Evolutionary conservation across 139 green algal genomes (phyloP), one percentile per base, ranked within the genome.

Genomic region (Picochlorum sp.): DNA sequence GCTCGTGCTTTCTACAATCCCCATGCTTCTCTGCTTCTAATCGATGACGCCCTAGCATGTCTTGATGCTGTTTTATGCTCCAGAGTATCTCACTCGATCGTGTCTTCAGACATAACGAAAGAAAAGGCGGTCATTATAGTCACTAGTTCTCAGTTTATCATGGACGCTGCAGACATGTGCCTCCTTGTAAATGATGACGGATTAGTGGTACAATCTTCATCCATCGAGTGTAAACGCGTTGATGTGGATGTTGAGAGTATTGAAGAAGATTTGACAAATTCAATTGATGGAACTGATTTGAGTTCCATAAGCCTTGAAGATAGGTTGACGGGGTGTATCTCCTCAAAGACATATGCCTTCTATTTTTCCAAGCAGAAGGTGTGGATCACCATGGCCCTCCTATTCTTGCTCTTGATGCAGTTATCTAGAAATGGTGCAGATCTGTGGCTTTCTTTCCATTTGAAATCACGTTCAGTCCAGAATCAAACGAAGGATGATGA

Each of bases 341-440:
- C 47, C n/a, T 24, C 18, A 8, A 21, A 54, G 16, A 54, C 47
- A 54, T 54, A 54, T 21, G n/a, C 16, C 16, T 54, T 21, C 15
- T 54, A 54, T 54, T 54, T 54, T 26, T 54, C 16, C 47, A 54
- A 21, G 18, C 18, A 21, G 15, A 54, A 54, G 47, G n/a, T 54
- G 11, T 54, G 16, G n/a, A 26, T 54, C n/a, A 9, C n/a, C 11
- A 54, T 54, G 18, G 6, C n/a, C 16, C 16, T 54, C 4, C 11
- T 54, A 54, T 54, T 21, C 16, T 21, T 54, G 47, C 3, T 78
- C 10, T 60, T 82, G 16, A 95, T 95, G 87, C 86, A 95, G 76
- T 81, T 80, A 44, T 83, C 76, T 10, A 72, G 77, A 21, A 92
- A 90, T 47, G 81, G 63, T 21, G 80, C 57, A 16, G 87, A 95